Percentiles rank a stretch among this genome's conserved stretches.
These are phyloP conservation scores for Olyra latifolia DNA, from an alignment of 176 grass and related monocot species.

Conservation along the genomic window DNA sequence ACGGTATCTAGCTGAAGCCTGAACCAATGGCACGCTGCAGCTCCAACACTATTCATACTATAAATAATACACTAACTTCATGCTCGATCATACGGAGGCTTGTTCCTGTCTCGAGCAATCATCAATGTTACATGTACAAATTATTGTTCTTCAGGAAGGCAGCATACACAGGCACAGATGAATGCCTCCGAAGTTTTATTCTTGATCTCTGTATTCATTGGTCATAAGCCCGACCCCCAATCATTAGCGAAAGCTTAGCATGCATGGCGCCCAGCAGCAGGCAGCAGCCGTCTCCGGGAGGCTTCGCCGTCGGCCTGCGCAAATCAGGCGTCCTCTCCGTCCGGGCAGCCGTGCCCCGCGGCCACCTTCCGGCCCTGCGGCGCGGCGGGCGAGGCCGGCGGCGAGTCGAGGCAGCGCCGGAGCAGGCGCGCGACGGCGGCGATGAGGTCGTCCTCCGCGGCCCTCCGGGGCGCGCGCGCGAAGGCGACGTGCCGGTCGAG, in stretches of 20 bases:
- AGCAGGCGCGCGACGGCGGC: slow-evolving; percentile 63
- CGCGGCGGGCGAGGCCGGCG: slow-evolving; percentile 38
- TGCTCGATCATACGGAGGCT: slow-evolving; percentile 46
- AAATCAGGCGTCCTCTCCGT: slow-evolving; percentile 26
- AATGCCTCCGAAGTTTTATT: slow-evolving; percentile 25
- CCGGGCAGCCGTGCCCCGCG: slow-evolving; percentile 13
- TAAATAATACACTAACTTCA: slow-evolving; percentile 25
- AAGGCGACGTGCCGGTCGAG: slow-evolving; percentile 70
- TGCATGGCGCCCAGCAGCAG: background rate
- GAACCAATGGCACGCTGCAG: background rate
- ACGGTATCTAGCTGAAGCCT: background rate
- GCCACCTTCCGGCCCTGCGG: slow-evolving; percentile 37
- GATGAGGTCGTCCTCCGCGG: slow-evolving; percentile 55
- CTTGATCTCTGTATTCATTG: background rate
- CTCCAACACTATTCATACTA: background rate
- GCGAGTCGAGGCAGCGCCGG: slow-evolving; percentile 68
- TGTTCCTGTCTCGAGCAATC: slow-evolving; percentile 44
- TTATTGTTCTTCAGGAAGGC: slow-evolving; percentile 12
- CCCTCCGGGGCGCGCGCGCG: slow-evolving; percentile 13
- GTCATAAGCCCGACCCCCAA: background rate
- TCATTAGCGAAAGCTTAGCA: background rate
- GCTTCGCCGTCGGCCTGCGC: background rate
- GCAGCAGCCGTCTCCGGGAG: background rate
- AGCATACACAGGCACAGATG: background rate
- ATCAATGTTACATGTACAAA: slow-evolving; percentile 18